Base-by-base conservation (phyloP, 2,329 filamentous ascomycete genomes). In the Fusarium sulawesiense region DNA sequence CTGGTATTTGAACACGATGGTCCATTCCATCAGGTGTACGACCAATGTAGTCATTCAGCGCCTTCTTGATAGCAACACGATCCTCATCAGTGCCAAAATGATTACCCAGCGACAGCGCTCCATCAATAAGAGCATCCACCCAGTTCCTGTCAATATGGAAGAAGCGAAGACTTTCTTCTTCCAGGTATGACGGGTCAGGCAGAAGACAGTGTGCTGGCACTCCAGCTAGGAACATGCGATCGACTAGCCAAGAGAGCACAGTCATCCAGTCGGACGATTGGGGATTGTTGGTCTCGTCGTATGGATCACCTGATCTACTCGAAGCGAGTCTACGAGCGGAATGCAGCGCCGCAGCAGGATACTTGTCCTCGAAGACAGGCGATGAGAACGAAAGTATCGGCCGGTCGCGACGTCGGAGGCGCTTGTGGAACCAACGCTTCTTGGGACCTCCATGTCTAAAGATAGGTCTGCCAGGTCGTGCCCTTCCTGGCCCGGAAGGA, bases 131-230 rank as follows among this genome's bases (percentile, higher is more conserved):
- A 9, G 77, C 77, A 46, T 83, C 80, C 0, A 80, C 65, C 84
- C 83, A 86, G 54, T 78, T 78, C 2, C 59, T 25, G 55, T 86
- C 84, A 13, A 86, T 81, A 37, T 76, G 60, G 73, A 86, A 86
- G 75, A 84, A 83, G 0, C 82, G 77, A 0, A 86, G 51, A 12
- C 59, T 77, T 63, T 86, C 84, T 7, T 37, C 45, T 0, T 72
- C 78, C 0, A 85, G 69, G 37, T 78, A 67, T 0, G 61, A 71
- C 0, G 81, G 78, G 25, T 85, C 83, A 0, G 77, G 49, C 7
- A 85, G 67, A 3, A 84, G 72, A 57, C 78, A 83, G 45, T 84
- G 81, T 0, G 79, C 70, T 0, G 83, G 83, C 0, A 85, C 74
- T 1, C 75, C 73, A 1, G 56, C 56, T 1, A 85, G 74, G 56